Conservation (phyloP, 305 asterid species). For the Solanum hybrid region DNA sequence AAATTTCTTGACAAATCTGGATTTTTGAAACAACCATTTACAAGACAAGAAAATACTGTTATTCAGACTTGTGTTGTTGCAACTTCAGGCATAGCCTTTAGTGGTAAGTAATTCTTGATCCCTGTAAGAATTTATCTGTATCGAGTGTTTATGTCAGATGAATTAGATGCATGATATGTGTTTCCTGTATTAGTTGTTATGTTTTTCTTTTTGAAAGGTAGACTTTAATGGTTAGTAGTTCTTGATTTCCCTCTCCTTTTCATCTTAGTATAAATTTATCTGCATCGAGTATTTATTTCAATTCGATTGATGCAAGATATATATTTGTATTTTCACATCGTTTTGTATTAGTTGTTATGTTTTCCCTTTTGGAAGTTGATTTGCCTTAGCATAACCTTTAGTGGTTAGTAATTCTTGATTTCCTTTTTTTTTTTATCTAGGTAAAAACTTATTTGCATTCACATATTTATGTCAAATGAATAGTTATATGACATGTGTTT, state of each 20-base stretch:
- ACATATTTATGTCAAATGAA: not conserved
- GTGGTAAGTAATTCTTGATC: slow-evolving; percentile 11
- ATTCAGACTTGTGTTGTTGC: slow-evolving; percentile 37
- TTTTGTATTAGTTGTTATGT: not conserved
- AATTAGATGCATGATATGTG: not conserved
- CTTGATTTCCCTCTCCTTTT: not conserved
- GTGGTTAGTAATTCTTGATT: not conserved
- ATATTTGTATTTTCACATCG: not conserved
- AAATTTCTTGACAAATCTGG: slow-evolving; percentile 25
- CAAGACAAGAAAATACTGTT: slow-evolving; percentile 37
- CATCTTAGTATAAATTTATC: not conserved
- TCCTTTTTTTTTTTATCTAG: not conserved
- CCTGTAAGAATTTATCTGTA: not conserved
- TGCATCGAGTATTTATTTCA: not conserved
- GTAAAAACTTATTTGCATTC: not conserved
- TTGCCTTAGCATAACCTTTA: not conserved
- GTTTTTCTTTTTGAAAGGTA: too few relatives aligned
- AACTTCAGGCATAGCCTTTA: slow-evolving; percentile 30
- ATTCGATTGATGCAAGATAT: not conserved
- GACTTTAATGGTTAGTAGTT: not conserved
- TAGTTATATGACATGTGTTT: not conserved
- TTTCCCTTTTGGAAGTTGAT: not conserved
- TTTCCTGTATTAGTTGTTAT: not conserved
- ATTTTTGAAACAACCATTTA: slow-evolving; percentile 21
- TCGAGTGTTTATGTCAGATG: not conserved